Conservation (phyloP, 306 rosid genomes). For the Cicer arietinum region DNA sequence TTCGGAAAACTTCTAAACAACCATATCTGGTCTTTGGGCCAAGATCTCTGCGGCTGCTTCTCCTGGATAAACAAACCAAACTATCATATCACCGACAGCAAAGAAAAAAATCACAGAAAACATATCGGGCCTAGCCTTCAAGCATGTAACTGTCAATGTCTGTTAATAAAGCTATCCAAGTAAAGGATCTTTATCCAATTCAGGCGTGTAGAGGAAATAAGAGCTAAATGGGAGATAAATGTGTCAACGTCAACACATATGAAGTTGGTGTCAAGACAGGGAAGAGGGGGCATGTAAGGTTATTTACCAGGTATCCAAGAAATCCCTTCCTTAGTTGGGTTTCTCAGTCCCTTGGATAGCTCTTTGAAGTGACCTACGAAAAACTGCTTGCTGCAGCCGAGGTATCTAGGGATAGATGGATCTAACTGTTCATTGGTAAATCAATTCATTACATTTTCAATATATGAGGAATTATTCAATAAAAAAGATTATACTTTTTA, state of each 20-base stretch:
- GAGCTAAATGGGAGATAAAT: not conserved
- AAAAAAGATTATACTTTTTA: too few relatives aligned
- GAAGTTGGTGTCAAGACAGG: not conserved
- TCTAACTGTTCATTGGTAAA: too few relatives aligned
- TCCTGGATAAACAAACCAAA: conserved; percentile 61
- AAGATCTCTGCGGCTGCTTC: conserved; percentile 87
- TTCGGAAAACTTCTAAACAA: conserved; percentile 70
- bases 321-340: too few relatives aligned
- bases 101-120: conserved; percentile 22
- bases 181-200: conserved; percentile 19
- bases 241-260: not conserved
- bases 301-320: not conserved
- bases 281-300: not conserved
- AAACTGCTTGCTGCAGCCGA: too few relatives aligned
- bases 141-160: conserved; percentile 19
- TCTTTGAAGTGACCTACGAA: too few relatives aligned
- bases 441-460: too few relatives aligned
- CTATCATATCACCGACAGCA: conserved; percentile 31
- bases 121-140: not conserved
- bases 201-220: not conserved
- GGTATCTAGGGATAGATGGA: too few relatives aligned
- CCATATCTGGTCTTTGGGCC: conserved; percentile 98
- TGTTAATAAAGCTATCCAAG: not conserved
- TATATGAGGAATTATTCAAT: too few relatives aligned
- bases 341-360: too few relatives aligned